These are phyloP conservation scores for Aquilaria malaccensis DNA, from an alignment of 345 rosid species.

Conservation along the genomic window DNA sequence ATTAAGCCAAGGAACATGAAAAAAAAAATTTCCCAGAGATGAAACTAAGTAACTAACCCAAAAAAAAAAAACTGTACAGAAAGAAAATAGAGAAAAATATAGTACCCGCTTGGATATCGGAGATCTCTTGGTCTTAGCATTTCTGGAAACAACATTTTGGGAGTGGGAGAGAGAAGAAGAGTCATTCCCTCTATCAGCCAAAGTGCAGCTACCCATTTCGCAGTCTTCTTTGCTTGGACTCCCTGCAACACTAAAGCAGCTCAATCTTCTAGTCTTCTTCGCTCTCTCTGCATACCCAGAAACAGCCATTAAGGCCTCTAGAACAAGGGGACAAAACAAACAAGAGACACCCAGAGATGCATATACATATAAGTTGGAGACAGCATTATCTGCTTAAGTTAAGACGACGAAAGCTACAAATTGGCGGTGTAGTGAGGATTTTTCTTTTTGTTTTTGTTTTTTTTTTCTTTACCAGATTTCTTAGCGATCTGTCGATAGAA, in stretches of 20 bases:
- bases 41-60: no score
- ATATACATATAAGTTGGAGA: slow-evolving; percentile 11
- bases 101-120: slow-evolving; percentile 48
- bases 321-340: slow-evolving; percentile 13
- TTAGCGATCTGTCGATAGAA: slow-evolving; percentile 1
- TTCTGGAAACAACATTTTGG: slow-evolving; percentile 4
- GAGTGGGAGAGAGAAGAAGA: slow-evolving; percentile 14
- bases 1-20: no score
- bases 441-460: background rate
- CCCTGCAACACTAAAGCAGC: slow-evolving; percentile 33
- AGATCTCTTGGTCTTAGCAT: slow-evolving; percentile 25
- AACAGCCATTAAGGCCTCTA: slow-evolving; percentile 16
- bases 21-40: background rate
- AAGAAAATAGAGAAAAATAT: background rate
- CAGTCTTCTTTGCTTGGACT: slow-evolving; percentile 23
- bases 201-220: slow-evolving; percentile 32
- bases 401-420: slow-evolving; percentile 28
- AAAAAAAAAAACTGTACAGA: no score
- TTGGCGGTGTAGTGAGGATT: background rate
- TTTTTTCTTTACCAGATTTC: slow-evolving; percentile 18
- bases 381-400: slow-evolving; percentile 9
- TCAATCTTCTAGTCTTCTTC: slow-evolving; percentile 45
- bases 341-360: slow-evolving; percentile 12
- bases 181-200: slow-evolving; percentile 23
- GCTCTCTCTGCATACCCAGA: slow-evolving; percentile 35